Percentiles rank a stretch among this genome's conserved stretches.
phyloP scores from a whole-genome alignment of 2,329 filamentous ascomycete species.

The Sclerotinia nivalis region DNA sequence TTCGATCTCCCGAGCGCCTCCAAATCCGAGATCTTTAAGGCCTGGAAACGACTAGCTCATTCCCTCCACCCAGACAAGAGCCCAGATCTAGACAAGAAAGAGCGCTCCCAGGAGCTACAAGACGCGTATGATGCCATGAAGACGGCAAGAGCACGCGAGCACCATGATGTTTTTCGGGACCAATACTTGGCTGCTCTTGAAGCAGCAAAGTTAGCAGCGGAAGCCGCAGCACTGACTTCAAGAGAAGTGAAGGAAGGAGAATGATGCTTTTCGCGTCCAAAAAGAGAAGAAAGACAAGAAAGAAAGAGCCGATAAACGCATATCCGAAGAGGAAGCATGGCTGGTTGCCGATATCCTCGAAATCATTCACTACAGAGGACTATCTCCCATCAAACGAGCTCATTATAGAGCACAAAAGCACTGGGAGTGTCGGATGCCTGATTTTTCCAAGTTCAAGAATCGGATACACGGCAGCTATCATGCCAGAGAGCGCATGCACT shows the following conservation, averaged over 20 bases:
- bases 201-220: neutral
- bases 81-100: neutral
- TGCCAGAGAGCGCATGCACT: neutral
- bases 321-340: neutral
- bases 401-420: neutral
- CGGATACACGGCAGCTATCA: neutral
- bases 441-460: neutral
- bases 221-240: neutral
- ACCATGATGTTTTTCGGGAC: neutral
- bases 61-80: neutral
- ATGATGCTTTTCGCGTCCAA: neutral
- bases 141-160: neutral
- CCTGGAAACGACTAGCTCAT: neutral
- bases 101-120: conserved; percentile 1
- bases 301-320: neutral
- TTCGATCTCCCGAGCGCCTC: neutral
- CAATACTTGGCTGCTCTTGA: neutral
- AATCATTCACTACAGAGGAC: neutral
- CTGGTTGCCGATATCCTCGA: neutral
- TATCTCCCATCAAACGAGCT: neutral
- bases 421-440: neutral
- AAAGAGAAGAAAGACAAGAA: neutral
- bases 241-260: neutral
- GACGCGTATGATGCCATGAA: neutral
- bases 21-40: neutral